Conservation (phyloP, 768 basidiomycete genomes). For the Pisolithus tinctorius region DNA sequence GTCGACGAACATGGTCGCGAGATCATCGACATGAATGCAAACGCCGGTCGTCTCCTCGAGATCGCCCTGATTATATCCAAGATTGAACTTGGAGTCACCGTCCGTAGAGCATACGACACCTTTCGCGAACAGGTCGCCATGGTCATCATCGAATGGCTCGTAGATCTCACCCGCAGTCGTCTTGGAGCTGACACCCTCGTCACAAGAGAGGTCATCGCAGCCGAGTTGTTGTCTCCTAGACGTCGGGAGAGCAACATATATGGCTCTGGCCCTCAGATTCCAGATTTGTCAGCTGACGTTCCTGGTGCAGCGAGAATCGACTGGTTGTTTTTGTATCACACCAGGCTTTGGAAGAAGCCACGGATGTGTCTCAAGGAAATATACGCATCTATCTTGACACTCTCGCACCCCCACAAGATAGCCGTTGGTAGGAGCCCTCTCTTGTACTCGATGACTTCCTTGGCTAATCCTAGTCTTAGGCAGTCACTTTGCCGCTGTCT, state of each 20-base stretch:
- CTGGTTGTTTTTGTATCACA: slow-evolving; percentile 74
- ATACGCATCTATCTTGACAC: slow-evolving; percentile 65
- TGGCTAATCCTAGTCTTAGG: slow-evolving; percentile 37
- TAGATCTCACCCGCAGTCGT: slow-evolving; percentile 71
- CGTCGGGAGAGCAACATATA: slow-evolving; percentile 43
- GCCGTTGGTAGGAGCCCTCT: slow-evolving; percentile 56
- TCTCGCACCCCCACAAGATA: slow-evolving; percentile 69
- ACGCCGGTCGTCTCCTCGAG: slow-evolving; percentile 52
- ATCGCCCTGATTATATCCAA: slow-evolving; percentile 74
- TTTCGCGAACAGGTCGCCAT: slow-evolving; percentile 82
- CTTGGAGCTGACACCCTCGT: slow-evolving; percentile 60
- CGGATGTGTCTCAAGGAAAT: slow-evolving; percentile 76
- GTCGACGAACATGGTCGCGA: slow-evolving; percentile 80
- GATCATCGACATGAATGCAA: slow-evolving; percentile 68
- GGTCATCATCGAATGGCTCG: slow-evolving; percentile 81
- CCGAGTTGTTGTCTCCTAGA: slow-evolving; percentile 60
- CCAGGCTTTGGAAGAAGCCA: slow-evolving; percentile 80
- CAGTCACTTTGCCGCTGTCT: slow-evolving; percentile 77
- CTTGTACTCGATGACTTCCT: neutral
- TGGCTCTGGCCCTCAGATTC: slow-evolving; percentile 29
- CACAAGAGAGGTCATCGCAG: slow-evolving; percentile 66
- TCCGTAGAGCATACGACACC: slow-evolving; percentile 80
- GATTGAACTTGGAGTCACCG: slow-evolving; percentile 88
- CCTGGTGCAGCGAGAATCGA: slow-evolving; percentile 60
- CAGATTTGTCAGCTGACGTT: slow-evolving; percentile 33